Percentiles rank a stretch among this genome's conserved stretches.
Evolutionary conservation across 2,329 filamentous ascomycete genomes (phyloP).

Genomic region (Stemphylium beticola): DNA sequence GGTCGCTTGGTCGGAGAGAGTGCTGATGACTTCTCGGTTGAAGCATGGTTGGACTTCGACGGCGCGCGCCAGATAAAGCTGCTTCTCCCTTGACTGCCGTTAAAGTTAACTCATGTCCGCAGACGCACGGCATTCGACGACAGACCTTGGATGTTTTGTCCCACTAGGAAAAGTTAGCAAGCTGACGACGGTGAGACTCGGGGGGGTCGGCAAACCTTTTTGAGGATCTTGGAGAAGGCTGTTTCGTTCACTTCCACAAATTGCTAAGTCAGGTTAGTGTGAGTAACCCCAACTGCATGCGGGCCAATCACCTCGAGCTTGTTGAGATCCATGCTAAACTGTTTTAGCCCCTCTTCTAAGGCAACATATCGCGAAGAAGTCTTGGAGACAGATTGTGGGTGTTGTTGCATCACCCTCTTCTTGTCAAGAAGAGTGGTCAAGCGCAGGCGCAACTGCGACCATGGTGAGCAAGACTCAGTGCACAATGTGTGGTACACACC

Average conservation of each 20-base stretch:
- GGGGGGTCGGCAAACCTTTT: constrained; percentile 68
- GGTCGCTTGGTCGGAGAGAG: constrained; percentile 94
- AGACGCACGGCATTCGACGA: constrained; percentile 21
- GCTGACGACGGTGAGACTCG: neutral
- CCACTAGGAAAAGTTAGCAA: constrained; percentile 67
- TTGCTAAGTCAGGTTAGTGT: constrained; percentile 64
- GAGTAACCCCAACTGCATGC: constrained; percentile 7
- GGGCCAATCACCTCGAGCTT: constrained; percentile 72
- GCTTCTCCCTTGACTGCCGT: constrained; percentile 85
- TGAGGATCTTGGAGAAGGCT: constrained; percentile 96
- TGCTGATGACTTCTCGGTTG: constrained; percentile 95
- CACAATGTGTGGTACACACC: constrained; percentile 59
- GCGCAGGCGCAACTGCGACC: constrained; percentile 82
- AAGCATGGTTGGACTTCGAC: constrained; percentile 99
- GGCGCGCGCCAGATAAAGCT: constrained; percentile 91
- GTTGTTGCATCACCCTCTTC: constrained; percentile 86
- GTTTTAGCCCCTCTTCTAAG: constrained; percentile 93
- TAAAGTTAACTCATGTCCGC: constrained; percentile 39
- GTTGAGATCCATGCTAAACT: constrained; percentile 95
- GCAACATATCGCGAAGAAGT: constrained; percentile 93
- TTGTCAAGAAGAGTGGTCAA: constrained; percentile 93
- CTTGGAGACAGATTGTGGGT: constrained; percentile 77
- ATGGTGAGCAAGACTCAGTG: constrained; percentile 21
- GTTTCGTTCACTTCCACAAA: constrained; percentile 98
- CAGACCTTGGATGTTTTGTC: constrained; percentile 94